Base-by-base conservation (phyloP, 2,329 filamentous ascomycete species). In the Trichoderma aggressivum region DNA sequence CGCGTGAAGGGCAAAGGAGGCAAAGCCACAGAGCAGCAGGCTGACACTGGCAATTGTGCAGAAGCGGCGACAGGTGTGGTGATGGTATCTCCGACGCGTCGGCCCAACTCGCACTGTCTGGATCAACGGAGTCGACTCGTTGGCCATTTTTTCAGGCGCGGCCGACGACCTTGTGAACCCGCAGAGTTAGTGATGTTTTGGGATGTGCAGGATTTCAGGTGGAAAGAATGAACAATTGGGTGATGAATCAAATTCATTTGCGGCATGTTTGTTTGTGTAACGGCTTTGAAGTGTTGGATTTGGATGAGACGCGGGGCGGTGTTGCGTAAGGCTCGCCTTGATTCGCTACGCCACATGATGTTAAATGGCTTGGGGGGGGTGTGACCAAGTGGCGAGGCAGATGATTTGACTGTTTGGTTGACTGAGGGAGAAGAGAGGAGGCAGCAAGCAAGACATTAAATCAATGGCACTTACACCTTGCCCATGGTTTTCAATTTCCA, bases 41-140 rank as follows among this genome's bases (percentile, higher is more conserved):
- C 87, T 89, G 36, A 86, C 81, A 62, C 88, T 82, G 26, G 87
- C 84, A 70, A 92, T 83, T 55, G 89, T 91, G 78, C 89, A 92
- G 79, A 91, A 88, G 71, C 90, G 88, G 64, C 91, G 89, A 59
- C 90, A 79, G 32, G 86, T 86, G 74, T 87, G 84, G 75, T 91
- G 89, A 58, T 83, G 83, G 76, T 90, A 90, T 75, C 89, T 84
- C 74, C 81, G 84, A 75, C 84, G 83, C 72, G 84, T 82, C 73
- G 86, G 79, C 71, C 84, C 84, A 75, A 90, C 83, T 21, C 78
- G 85, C 72, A 92, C 87, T 65, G 87, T 89, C 76, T 89, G 85
- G 73, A 93, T 86, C 75, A 94, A 85, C 71, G 91, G 91, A 64
- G 90, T 92, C 70, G 83, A 84, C 82, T 93, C 91, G 79, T 72